Evolutionary conservation across 2,329 filamentous ascomycete species (phyloP), one percentile per base, ranked within the genome.

Genomic region (Arachnopeziza araneosa): DNA sequence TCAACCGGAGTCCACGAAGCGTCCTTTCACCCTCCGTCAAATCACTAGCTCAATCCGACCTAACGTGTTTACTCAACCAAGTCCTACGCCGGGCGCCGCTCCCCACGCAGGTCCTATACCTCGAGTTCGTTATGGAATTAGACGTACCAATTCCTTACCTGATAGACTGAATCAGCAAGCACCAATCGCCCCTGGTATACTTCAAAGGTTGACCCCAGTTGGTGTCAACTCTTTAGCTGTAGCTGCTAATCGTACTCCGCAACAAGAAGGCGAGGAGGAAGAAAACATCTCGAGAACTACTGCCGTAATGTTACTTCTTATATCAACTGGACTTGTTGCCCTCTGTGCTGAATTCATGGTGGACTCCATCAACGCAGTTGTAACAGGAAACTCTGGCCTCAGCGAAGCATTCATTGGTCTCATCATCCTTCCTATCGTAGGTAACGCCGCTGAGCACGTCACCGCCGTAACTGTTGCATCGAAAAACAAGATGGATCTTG

Each of bases 401-500:
- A 81, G 83, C 60, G 85, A 89, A 70, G 81, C 82, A 6, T 90
- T 90, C 62, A 86, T 90, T 57, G 87, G 87, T 64, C 78, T 90
- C 17, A 89, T 90, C 66, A 83, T 90, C 62, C 77, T 90, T 1
- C 87, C 87, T 9, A 88, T 90, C 59, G 86, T 90, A 17, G 87
- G 87, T 57, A 90, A 90, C 65, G 87, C 87, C 0, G 87, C 87
- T 0, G 87, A 90, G 73, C 87, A 90, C 71, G 84, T 89, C 14
- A 90, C 87, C 2, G 86, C 87, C 3, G 81, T 90, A 23, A 86
- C 83, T 6, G 87, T 89, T 8, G 87, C 87, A 0, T 82, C 84
- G 74, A 88, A 88, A 76, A 89, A 90, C 74, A 89, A 90, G 76
- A 89, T 90, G 85, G 87, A 90, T 72, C 75, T 90, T 44, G 86